Percentiles rank a stretch among this genome's conserved stretches.
Conservation (phyloP, 2,329 filamentous ascomycete genomes). For the Pyrenochaeta sp. region DNA sequence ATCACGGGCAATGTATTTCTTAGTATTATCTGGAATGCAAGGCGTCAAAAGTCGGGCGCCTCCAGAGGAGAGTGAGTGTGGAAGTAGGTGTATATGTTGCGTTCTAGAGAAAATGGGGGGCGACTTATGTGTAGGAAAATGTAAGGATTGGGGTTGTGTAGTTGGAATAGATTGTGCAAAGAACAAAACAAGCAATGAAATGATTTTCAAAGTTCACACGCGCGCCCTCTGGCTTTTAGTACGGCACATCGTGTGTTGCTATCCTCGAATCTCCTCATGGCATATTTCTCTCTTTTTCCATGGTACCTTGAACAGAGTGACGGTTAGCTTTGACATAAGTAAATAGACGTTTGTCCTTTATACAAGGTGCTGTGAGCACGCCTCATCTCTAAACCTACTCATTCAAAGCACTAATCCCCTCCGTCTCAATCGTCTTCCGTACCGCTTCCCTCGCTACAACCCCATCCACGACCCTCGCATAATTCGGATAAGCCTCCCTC, state of each 20-base stretch:
- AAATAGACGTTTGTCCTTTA: too few relatives aligned
- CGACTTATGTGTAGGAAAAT: background rate
- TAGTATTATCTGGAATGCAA: background rate
- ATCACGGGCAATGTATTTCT: constrained; percentile 1
- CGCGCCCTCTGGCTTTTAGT: too few relatives aligned
- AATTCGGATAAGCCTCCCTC: constrained; percentile 24
- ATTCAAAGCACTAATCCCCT: constrained; percentile 13
- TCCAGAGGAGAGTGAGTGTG: background rate
- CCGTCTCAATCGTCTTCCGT: constrained; percentile 14
- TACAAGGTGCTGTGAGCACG: too few relatives aligned
- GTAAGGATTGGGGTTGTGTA: background rate
- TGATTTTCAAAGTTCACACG: background rate
- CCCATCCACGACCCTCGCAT: constrained; percentile 15
- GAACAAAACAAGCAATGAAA: background rate
- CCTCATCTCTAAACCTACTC: background rate
- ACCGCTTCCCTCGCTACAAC: constrained; percentile 20
- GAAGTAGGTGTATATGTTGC: background rate
- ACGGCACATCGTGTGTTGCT: too few relatives aligned
- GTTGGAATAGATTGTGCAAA: constrained; percentile 4
- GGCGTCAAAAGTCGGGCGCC: background rate
- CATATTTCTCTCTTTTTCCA: too few relatives aligned
- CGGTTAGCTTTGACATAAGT: too few relatives aligned
- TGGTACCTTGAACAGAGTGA: too few relatives aligned
- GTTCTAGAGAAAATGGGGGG: background rate
- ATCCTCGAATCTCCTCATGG: too few relatives aligned